These are phyloP conservation scores for Candida manassasensis DNA, from an alignment of 805 yeast species.

Conservation along the genomic window DNA sequence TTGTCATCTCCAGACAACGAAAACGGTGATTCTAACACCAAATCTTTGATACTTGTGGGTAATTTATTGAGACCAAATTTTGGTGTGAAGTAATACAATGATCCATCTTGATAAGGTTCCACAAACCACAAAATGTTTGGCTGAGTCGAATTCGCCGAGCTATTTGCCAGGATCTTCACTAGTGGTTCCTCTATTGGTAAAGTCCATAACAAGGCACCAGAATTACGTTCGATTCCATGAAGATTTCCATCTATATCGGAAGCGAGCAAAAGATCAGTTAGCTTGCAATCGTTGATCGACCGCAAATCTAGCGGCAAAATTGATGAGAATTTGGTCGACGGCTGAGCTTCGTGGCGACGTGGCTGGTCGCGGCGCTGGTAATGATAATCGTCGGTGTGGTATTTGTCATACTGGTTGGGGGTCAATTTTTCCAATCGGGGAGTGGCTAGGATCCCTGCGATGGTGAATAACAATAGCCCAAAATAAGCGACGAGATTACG, in stretches of 20 bases:
- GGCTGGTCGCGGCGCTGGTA: constrained; percentile 5
- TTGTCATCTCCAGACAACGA: constrained; percentile 71
- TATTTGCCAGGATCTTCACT: constrained; percentile 39
- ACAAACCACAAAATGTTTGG: constrained; percentile 68
- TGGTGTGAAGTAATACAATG: constrained; percentile 73
- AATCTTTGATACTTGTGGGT: constrained; percentile 73
- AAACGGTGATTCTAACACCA: constrained; percentile 83
- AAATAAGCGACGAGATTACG: neutral
- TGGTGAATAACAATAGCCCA: constrained; percentile 2
- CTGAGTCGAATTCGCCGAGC: constrained; percentile 6
- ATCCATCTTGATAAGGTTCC: constrained; percentile 85
- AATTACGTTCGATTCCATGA: constrained; percentile 71
- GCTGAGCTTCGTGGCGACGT: neutral
- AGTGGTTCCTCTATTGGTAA: constrained; percentile 61
- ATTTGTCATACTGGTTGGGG: constrained; percentile 2
- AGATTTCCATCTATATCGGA: constrained; percentile 85
- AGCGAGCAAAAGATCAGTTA: constrained; percentile 59
- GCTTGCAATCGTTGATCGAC: constrained; percentile 41
- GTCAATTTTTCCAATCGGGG: constrained; percentile 6
- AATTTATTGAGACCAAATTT: constrained; percentile 72
- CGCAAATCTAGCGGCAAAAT: constrained; percentile 34
- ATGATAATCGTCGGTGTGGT: constrained; percentile 3
- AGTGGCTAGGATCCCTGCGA: neutral
- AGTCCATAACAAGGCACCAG: constrained; percentile 77
- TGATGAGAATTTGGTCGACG: constrained; percentile 10